These are phyloP conservation scores for Fusarium graminum DNA, from an alignment of 2,329 filamentous ascomycete species.

Conservation along the genomic window DNA sequence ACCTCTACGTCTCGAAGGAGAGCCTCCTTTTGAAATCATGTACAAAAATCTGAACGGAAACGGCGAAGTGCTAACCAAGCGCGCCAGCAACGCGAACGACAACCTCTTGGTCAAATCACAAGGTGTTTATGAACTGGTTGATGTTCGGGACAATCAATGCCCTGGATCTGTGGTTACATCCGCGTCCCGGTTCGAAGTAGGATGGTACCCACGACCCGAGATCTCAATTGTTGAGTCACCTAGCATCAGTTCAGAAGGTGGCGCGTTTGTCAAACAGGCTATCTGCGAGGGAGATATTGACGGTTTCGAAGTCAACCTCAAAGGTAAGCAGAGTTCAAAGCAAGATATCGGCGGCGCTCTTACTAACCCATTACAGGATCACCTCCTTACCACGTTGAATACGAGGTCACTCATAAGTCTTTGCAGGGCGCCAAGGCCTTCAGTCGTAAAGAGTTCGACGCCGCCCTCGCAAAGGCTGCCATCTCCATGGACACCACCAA, in stretches of 20 bases:
- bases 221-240: slow-evolving; percentile 75
- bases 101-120: slow-evolving; percentile 73
- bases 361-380: slow-evolving; percentile 66
- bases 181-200: slow-evolving; percentile 81
- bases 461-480: slow-evolving; percentile 79
- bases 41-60: slow-evolving; percentile 77
- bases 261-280: slow-evolving; percentile 77
- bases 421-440: slow-evolving; percentile 74
- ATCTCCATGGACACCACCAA: slow-evolving; percentile 88
- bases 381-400: slow-evolving; percentile 85
- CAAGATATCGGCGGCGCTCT: neutral
- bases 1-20: slow-evolving; percentile 87
- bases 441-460: slow-evolving; percentile 79
- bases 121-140: slow-evolving; percentile 84
- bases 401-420: slow-evolving; percentile 81
- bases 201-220: slow-evolving; percentile 86
- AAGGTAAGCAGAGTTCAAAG: slow-evolving; percentile 66
- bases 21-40: slow-evolving; percentile 83
- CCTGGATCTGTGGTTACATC: slow-evolving; percentile 82
- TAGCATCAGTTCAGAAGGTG: slow-evolving; percentile 65
- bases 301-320: slow-evolving; percentile 82
- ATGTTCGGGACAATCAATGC: slow-evolving; percentile 83
- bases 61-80: slow-evolving; percentile 60
- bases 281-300: slow-evolving; percentile 97
- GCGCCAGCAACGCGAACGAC: slow-evolving; percentile 73